Base-by-base conservation (phyloP, 805 yeast genomes). In the Myxozyma geophila region DNA sequence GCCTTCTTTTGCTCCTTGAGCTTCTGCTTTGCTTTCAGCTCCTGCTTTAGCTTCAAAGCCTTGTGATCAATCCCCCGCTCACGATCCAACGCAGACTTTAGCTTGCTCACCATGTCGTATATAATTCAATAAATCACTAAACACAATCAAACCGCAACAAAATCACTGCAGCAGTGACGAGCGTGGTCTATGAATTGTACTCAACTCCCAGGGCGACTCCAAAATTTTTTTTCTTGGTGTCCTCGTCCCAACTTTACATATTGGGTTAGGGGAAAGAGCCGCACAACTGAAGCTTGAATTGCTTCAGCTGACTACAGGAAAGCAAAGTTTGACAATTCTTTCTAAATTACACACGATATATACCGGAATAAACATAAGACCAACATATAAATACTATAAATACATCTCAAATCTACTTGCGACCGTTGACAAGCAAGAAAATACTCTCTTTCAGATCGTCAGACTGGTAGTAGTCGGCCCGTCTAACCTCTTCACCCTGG, bases 401-500 rank as follows among this genome's bases (percentile, higher is more conserved):
- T 19, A 57, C 41, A n/a, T 8, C 21, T 15, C n/a, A 33, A 49
- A 8, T 40, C 48, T 39, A 37, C 40, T 51, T 54, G 19, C 52
- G 58, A 17, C 61, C 61, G 43, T 63, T 66, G 17, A 66, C 49
- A 40, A 66, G 37, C 15, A 63, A 79, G 67, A 89, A 90, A 57
- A 93, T 81, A 72, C 91, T 92, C 70, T 92, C 95, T 66, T 84
- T 83, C 60, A 95, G 79, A 66, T 90, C 90, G 35, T 69, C 71
- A 71, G 90, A 92, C 49, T 86, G 84, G 76, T 89, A 95, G 76
- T 88, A 95, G 17, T 86, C 85, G 2, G 97, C 85, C 71, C 88
- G 84, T 78, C 99, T 85, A 5, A 91, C 96, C 21, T 84, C 80
- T 73, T 92, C 98, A 77, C 93, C 98, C 73, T 87, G 87, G 76